Evolutionary conservation across 2,329 filamentous ascomycete species (phyloP).

Genomic region (Sporothrix pallida): DNA sequence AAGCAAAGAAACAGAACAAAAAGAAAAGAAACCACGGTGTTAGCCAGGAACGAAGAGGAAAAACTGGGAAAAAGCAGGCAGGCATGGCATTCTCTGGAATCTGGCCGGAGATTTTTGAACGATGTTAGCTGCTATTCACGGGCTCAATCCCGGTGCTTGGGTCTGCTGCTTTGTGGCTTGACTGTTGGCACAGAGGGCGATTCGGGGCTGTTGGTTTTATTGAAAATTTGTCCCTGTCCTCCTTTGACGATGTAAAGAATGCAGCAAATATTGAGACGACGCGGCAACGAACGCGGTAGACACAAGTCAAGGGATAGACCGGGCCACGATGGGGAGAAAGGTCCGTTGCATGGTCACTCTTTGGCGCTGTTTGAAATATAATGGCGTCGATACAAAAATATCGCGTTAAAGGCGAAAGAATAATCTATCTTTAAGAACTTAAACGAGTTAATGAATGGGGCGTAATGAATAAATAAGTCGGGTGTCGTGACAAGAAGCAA

Average conservation of each 20-base stretch:
- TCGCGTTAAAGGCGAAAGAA: neutral
- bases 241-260: neutral
- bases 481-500: neutral
- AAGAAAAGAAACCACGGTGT: neutral
- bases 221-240: neutral
- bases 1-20: neutral
- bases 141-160: neutral
- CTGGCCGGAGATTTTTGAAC: neutral
- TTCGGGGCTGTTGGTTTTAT: neutral
- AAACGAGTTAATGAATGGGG: neutral
- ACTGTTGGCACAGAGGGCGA: neutral
- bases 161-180: neutral
- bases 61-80: neutral
- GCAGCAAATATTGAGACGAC: conserved; percentile 33
- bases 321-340: neutral
- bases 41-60: neutral
- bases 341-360: neutral
- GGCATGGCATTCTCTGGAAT: neutral
- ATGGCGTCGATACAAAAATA: neutral
- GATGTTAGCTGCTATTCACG: neutral
- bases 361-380: neutral
- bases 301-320: neutral
- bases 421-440: too few species aligned
- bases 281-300: neutral
- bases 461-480: neutral